Evolutionary conservation across 441 rosid genomes (phyloP), one percentile per base, ranked within the genome.

Genomic region (Pelargonium exstipulatum): DNA sequence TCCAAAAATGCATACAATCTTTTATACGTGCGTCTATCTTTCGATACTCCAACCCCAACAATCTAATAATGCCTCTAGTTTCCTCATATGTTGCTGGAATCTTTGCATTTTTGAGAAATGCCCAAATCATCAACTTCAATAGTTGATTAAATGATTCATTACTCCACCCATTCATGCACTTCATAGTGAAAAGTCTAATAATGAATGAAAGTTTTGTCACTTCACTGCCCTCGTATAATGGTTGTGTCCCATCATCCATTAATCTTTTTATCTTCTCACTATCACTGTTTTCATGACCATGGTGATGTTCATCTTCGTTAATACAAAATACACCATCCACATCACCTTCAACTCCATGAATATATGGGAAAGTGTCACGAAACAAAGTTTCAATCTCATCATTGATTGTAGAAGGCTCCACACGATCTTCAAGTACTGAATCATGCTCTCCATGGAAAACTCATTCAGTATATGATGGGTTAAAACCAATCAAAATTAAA

Each of bases 11-110:
- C 65, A 42, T 42, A 42, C 73, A 24, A 46, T 62, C 7, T 0
- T 70, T 62, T 0, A 24, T 4, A 32, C 68, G 49, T 1, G 63
- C 69, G 9, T 35, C 18, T 3, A 71, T 26, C 45, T 48, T 67
- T 0, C 16, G 13, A 29, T 51, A 67, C 8, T 24, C 1, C 13
- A 67, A 17, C 5, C 62, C 62, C 16, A 67, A 18, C 1, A 13
- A 17, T 26, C 10, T 12, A 24, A 68, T 10, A 2, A 24, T 7
- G 22, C 51, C 51, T 67, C 24, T 22, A n/a, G 63, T 24, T 12
- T 68, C 62, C 17, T 68, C 49, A n/a, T 49, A 24, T 18, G 71
- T 48, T 14, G 24, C 20, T 9, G 20, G 62, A 0, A 68, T 45
- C 14, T 53, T 40, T 55, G 37, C 57, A 22, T 4, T 48, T 10